These are phyloP conservation scores for Thermothielavioides terrestris DNA, from an alignment of 495 filamentous ascomycete species.

Conservation along the genomic window DNA sequence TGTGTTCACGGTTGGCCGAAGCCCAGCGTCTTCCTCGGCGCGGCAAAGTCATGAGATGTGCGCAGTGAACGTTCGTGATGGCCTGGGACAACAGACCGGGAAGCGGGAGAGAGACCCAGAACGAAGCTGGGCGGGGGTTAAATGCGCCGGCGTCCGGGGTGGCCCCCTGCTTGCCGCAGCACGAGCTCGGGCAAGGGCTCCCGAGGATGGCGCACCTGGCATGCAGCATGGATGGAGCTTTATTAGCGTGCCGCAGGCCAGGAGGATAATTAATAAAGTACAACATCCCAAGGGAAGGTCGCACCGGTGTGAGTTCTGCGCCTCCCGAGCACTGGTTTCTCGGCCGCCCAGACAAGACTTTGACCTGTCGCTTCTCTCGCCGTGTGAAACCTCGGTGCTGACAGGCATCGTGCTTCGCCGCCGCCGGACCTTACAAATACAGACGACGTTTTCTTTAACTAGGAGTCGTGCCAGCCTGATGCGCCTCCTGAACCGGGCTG, in stretches of 20 bases:
- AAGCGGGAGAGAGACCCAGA: neutral
- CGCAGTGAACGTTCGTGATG: neutral
- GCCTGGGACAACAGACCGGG: neutral
- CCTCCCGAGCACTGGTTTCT: neutral
- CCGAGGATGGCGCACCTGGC: neutral
- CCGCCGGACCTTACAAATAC: neutral
- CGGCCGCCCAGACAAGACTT: neutral
- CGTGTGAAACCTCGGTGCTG: neutral
- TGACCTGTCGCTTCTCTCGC: neutral
- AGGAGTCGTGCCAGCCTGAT: neutral
- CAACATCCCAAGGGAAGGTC: neutral
- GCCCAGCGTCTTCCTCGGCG: no score
- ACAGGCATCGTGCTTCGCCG: neutral
- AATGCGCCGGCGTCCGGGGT: neutral
- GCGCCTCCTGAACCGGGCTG: neutral
- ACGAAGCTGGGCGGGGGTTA: neutral
- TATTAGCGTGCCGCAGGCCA: constrained; percentile 11
- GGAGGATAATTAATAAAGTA: neutral
- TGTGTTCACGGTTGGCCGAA: no score
- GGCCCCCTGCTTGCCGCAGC: neutral
- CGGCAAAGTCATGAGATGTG: no score
- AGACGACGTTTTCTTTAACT: neutral
- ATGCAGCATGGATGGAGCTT: neutral
- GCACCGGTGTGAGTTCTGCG: neutral
- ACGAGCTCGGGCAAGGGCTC: neutral